A percentile compares a stretch with the other conserved stretches of the same genome.
These are phyloP conservation scores for Narthecium ossifragum DNA, from an alignment of 106 monocot genomes.

Conservation along the genomic window DNA sequence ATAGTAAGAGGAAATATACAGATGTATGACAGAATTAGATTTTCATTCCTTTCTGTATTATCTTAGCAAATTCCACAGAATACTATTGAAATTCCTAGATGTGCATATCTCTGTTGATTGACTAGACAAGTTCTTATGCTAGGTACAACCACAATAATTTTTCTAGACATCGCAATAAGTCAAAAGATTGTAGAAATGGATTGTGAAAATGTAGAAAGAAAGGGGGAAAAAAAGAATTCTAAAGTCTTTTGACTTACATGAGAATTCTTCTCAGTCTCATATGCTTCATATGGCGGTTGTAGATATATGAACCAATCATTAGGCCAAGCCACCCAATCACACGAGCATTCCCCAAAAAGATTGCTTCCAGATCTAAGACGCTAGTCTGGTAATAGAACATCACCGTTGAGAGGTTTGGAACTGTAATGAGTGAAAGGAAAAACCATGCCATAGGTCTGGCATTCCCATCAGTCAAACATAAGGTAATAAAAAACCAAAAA, in stretches of 20 bases:
- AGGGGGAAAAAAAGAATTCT: background rate
- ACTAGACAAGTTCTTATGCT: too few relatives aligned
- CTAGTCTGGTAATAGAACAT: slow-evolving; percentile 92
- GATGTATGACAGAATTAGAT: too few relatives aligned
- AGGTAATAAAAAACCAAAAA: slow-evolving; percentile 1
- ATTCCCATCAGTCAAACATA: slow-evolving; percentile 3
- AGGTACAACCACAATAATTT: too few relatives aligned
- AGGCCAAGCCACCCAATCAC: slow-evolving; percentile 80
- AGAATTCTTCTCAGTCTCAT: slow-evolving; percentile 59
- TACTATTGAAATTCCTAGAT: too few relatives aligned
- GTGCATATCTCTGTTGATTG: too few relatives aligned
- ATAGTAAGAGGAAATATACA: too few relatives aligned
- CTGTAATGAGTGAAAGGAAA: slow-evolving; percentile 57
- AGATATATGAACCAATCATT: slow-evolving; percentile 62
- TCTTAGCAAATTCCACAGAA: too few relatives aligned
- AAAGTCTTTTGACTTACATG: slow-evolving; percentile 40
- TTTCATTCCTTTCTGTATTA: too few relatives aligned
- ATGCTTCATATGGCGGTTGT: slow-evolving; percentile 60
- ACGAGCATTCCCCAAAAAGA: slow-evolving; percentile 69
- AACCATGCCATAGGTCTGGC: slow-evolving; percentile 87
- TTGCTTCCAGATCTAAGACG: slow-evolving; percentile 62
- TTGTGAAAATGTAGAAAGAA: background rate
- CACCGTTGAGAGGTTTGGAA: slow-evolving; percentile 73
- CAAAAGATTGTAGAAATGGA: too few relatives aligned
- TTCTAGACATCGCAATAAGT: too few relatives aligned